A percentile compares a stretch with the other conserved stretches of the same genome.
phyloP scores from a whole-genome alignment of 2,329 filamentous ascomycete genomes.

The Diaporthe nobilis region DNA sequence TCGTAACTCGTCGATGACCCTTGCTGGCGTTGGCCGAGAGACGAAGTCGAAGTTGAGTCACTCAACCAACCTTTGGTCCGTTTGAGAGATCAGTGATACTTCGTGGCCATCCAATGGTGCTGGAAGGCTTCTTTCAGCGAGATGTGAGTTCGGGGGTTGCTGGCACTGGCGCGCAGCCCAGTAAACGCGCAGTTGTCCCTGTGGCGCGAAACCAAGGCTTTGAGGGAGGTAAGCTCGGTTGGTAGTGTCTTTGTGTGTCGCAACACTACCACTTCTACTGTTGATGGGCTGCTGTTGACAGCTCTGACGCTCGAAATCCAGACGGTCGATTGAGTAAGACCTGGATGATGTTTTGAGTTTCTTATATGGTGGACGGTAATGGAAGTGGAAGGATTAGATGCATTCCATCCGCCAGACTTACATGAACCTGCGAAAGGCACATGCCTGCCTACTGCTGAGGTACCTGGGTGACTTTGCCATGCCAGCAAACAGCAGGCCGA shows the following conservation, averaged over 20 bases:
- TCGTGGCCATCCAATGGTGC: not conserved
- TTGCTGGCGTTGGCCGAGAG: not conserved
- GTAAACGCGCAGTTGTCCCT: not conserved
- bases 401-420: constrained; percentile 27
- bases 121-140: not conserved
- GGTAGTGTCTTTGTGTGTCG: not conserved
- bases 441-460: constrained; percentile 3
- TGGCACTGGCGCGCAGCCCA: not conserved
- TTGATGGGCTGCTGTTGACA: not conserved
- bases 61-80: not conserved
- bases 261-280: not conserved
- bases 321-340: not conserved
- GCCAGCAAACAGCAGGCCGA: not conserved
- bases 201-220: not conserved
- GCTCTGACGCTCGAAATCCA: not conserved
- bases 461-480: not conserved
- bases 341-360: not conserved
- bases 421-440: constrained; percentile 19
- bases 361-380: not conserved
- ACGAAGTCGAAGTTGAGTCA: not conserved
- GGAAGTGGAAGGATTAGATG: not conserved
- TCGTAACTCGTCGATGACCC: not conserved
- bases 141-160: not conserved
- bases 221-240: not conserved
- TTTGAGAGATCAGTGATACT: not conserved